Base-by-base conservation (phyloP, 202 grass and related monocot genomes). In the Musa balbisiana region DNA sequence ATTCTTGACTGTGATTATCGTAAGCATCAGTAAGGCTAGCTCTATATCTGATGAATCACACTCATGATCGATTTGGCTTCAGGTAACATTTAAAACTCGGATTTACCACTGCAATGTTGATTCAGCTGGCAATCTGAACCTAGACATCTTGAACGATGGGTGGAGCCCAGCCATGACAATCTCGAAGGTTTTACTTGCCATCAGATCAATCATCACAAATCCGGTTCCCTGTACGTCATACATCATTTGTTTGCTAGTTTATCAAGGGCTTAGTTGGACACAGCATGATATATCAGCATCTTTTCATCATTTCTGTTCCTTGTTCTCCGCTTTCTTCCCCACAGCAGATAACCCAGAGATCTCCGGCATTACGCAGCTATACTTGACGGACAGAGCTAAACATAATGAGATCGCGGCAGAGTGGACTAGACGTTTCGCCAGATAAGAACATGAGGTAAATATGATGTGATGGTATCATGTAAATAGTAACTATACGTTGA, bases 91-190 rank as follows among this genome's bases (percentile, higher is more conserved):
- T 69, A 91, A 89, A 83, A 98, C 94, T 73, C 86, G 90, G 72
- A 98, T 98, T 71, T 98, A 89, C 74, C 94, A 98, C 66, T 89
- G 90, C 79, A 98, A 91, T 27, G 82, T 92, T 73, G 80, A 90
- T 56, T 81, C 89, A 17, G 11, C 78, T 23, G 87, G 91, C 51
- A 80, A 81, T 51, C 80, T 99, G 67, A 83, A 75, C 82, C 80
- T 95, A 80, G 79, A 84, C 53, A 95, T 99, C 81, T 70, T 98
- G 82, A 93, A 73, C 64, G 80, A 92, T 77, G 82, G 83, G 9
- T 99, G 89, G 89, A 95, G 96, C 78, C 91, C 96, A 53, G 89
- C 87, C 71, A 88, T 88, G 62, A 99, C 96, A 64, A 92, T 99
- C 84, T 99, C 96, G 51, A 95, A 95, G 78, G 84, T 95, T 49